Evolutionary conservation across 495 filamentous ascomycete genomes (phyloP), one percentile per base, ranked within the genome.

Genomic region (Jackrogersella minutella): DNA sequence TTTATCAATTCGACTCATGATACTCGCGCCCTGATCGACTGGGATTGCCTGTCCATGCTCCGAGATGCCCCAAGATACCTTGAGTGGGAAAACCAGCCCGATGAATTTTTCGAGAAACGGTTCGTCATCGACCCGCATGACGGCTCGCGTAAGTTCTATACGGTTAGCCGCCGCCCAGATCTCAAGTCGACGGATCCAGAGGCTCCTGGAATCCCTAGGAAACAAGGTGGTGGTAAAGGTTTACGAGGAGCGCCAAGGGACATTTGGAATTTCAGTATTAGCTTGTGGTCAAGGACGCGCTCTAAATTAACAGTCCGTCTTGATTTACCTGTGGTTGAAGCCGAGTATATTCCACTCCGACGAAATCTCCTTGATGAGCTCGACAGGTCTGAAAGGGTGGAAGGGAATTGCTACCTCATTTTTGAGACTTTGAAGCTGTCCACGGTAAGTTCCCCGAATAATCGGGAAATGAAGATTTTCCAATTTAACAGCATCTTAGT

Each of bases 291-390:
- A 3, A 78, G 74, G 16, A 50, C 73, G 0, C 72, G 77, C 1
- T 19, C 40, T 11, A 51, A 52, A 5, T 53, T 73, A 3, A 34
- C 28, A 1, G 88, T 86, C 70, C 76, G 82, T 50, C 79, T 80
- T 43, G 76, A 88, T 31, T 91, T 97, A 69, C 91, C 93, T 6
- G 95, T 99, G 10, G 75, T 96, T 0, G 80, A 86, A 62, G 93
- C 88, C 0, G 86, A 93, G 56, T 78, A 87, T 54, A 80, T 97
- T 33, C 79, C 89, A 3, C 85, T 92, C 44, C 88, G 93, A 21
- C 85, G 92, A 36, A 96, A 98, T 72, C 82, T 95, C 21, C 82
- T 98, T 7, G 93, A 96, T 58, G 83, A 86, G 7, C 64, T 73
- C 10, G 64, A 79, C 28, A 64, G 57, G 11, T 68, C 72, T 11